phyloP scores from a whole-genome alignment of 805 yeast species.

The Zygoascus bituminiphila region DNA sequence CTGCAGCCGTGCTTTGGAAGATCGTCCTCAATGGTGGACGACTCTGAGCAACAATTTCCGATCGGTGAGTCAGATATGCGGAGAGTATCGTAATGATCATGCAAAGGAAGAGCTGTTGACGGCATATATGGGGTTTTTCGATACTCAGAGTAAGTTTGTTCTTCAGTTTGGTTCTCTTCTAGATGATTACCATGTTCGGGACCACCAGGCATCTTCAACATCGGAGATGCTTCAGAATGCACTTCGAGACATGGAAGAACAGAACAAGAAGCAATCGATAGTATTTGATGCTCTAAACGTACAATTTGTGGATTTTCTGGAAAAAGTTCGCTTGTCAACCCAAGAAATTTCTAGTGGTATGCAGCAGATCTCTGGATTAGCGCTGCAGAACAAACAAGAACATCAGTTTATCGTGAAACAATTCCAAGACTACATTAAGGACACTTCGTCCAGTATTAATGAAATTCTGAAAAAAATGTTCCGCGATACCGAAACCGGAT shows the following conservation, averaged over 20 bases:
- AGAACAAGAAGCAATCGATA: background rate
- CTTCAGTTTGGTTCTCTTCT: background rate
- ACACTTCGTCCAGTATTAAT: background rate
- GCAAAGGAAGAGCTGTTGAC: conserved; percentile 13
- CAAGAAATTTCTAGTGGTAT: background rate
- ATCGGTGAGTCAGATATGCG: conserved; percentile 44
- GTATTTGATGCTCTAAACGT: background rate
- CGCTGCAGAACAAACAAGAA: background rate
- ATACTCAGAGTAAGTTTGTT: conserved; percentile 8
- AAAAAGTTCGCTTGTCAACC: background rate
- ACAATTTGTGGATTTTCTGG: background rate
- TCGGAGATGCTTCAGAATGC: background rate
- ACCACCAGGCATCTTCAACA: background rate
- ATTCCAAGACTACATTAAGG: background rate
- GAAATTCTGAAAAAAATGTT: background rate
- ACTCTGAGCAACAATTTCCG: conserved; percentile 60
- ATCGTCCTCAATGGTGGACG: conserved; percentile 56
- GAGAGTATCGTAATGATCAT: conserved; percentile 18
- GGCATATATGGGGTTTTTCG: conserved; percentile 9
- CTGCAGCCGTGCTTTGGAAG: conserved; percentile 23
- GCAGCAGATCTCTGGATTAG: background rate
- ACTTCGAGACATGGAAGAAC: background rate
- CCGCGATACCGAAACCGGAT: background rate
- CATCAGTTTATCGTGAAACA: background rate
- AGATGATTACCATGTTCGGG: background rate